Percentiles rank a stretch among this genome's conserved stretches.
Conservation (phyloP, 2,329 filamentous ascomycete genomes). For the Cryphonectria japonica region DNA sequence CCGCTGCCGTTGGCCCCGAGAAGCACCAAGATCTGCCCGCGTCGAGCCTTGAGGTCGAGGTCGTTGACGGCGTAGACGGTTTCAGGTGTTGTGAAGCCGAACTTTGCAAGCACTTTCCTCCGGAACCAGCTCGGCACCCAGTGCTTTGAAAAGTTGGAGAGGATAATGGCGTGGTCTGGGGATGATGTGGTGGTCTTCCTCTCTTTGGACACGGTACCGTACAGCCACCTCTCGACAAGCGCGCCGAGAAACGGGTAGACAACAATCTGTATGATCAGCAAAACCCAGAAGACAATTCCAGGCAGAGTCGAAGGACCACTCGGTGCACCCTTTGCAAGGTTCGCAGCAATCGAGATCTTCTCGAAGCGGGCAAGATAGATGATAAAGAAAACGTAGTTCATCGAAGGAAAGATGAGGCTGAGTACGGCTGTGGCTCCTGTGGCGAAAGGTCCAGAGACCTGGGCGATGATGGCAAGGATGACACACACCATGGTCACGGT, state of each 20-base stretch:
- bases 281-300: conserved; percentile 59
- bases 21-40: conserved; percentile 83
- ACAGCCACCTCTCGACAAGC: conserved; percentile 72
- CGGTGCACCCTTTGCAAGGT: conserved; percentile 66
- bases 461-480: conserved; percentile 79
- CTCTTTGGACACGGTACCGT: conserved; percentile 71
- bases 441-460: conserved; percentile 67
- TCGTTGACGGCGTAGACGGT: conserved; percentile 79
- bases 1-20: conserved; percentile 89
- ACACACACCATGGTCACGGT: conserved; percentile 73
- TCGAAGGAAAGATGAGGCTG: conserved; percentile 80
- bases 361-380: conserved; percentile 80
- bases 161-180: conserved; percentile 61
- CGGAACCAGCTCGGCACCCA: conserved; percentile 71
- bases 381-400: conserved; percentile 84
- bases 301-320: conserved; percentile 65
- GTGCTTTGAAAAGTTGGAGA: conserved; percentile 76
- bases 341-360: conserved; percentile 58
- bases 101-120: conserved; percentile 18
- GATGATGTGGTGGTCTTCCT: conserved; percentile 40
- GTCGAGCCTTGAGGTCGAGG: conserved; percentile 70
- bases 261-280: conserved; percentile 77
- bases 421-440: conserved; percentile 70
- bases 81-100: conserved; percentile 39
- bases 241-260: conserved; percentile 77